phyloP scores from a whole-genome alignment of 169 alveolate species.

The Cryptosporidium felis region DNA sequence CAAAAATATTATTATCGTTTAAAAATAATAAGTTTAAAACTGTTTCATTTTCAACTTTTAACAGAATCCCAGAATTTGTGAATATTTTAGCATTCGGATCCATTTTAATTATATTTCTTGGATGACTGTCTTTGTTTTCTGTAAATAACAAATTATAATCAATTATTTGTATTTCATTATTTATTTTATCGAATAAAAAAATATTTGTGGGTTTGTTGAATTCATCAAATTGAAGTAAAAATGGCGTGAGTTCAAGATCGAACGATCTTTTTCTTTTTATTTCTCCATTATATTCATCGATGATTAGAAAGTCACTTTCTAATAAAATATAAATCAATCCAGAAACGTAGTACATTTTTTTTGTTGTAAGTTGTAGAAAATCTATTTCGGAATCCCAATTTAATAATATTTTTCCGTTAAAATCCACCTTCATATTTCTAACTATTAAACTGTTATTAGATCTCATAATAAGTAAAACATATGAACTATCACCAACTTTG shows the following conservation, averaged over 20 bases:
- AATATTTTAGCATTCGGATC: background rate
- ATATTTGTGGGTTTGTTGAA: background rate
- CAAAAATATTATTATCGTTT: background rate
- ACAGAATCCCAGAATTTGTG: constrained; percentile 7
- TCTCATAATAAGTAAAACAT: background rate
- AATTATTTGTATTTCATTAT: background rate
- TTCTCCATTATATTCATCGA: constrained; percentile 1
- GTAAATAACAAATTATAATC: background rate
- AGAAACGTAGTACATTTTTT: background rate
- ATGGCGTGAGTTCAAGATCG: background rate
- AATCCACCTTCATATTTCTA: background rate
- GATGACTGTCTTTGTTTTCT: background rate
- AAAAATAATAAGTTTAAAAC: background rate
- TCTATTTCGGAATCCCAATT: constrained; percentile 36
- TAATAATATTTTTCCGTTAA: background rate
- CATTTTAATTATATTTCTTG: background rate
- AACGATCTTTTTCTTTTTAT: background rate
- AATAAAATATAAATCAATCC: background rate
- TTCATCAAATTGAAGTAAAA: background rate
- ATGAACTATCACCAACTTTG: background rate
- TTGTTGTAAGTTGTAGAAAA: background rate
- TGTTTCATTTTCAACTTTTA: background rate
- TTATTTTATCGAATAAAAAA: background rate
- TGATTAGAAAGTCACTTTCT: background rate
- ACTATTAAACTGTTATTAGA: background rate